phyloP scores from a whole-genome alignment of 176 grass and related monocot genomes.

The Phoenix dactylifera region DNA sequence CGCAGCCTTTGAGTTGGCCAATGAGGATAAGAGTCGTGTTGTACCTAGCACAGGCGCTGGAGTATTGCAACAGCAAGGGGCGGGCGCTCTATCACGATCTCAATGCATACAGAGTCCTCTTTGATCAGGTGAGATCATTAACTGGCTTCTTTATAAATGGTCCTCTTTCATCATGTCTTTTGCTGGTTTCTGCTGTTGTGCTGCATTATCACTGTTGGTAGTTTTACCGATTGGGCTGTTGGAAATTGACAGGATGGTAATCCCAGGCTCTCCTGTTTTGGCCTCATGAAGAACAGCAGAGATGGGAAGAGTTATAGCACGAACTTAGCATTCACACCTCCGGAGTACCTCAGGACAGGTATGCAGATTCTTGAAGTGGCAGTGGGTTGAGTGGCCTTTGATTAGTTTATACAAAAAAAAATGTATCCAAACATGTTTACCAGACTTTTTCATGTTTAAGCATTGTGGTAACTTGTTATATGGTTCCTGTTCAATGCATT shows the following conservation, averaged over 20 bases:
- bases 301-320: conserved; percentile 20
- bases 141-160: too few species aligned
- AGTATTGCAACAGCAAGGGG: conserved; percentile 36
- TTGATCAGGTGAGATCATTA: conserved; percentile 32
- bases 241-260: conserved; percentile 14
- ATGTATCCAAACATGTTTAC: too few species aligned
- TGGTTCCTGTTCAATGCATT: too few species aligned
- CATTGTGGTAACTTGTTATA: too few species aligned
- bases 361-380: neutral
- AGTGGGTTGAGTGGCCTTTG: too few species aligned
- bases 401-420: too few species aligned
- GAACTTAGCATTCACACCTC: conserved; percentile 82
- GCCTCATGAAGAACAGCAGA: conserved; percentile 11
- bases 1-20: conserved; percentile 37
- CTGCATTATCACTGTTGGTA: too few species aligned
- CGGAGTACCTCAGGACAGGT: conserved; percentile 91
- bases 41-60: conserved; percentile 35
- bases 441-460: too few species aligned
- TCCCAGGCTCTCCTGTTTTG: conserved; percentile 21
- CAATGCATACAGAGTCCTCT: conserved; percentile 53
- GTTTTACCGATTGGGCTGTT: neutral
- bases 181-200: neutral
- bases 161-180: conserved; percentile 2
- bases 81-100: conserved; percentile 48
- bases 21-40: conserved; percentile 51